Evolutionary conservation across 2,329 filamentous ascomycete species (phyloP), one percentile per base, ranked within the genome.

Genomic region (Cercospora sp.): DNA sequence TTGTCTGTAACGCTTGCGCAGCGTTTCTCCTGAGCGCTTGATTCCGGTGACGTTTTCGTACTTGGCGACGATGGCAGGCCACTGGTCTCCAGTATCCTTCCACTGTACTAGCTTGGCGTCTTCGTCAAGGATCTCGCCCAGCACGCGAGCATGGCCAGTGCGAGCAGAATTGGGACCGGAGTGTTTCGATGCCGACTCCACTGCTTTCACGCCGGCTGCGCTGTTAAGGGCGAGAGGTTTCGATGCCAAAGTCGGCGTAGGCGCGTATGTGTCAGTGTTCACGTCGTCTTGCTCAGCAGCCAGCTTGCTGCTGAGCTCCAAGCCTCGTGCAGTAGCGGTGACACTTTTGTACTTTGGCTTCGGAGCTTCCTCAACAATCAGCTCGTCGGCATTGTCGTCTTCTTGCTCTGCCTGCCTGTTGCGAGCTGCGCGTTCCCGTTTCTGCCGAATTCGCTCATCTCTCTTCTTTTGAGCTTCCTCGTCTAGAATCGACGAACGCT

Each of bases 21-120:
- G 65, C 18, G 70, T 69, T 3, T 66, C 63, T 24, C 34, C 51
- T 6, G 45, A 13, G n/a, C 61, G 57, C 3, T 26, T 43, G 4
- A 32, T 24, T 12, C 65, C 68, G 13, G 66, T 70, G 5, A 62
- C 30, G 1, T 67, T 37, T 16, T 68, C 21, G 28, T 60, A 66
- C n/a, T 62, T 51, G 2, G 7, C n/a, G 5, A 61, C 60, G 16
- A 71, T 68, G 9, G 59, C 57, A 1, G 49, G 12, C 65, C 69
- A 73, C 8, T 26, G 37, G 16, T 69, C 61, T 26, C 59, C 64
- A 8, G 65, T 66, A 21, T 73, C 70, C 16, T 68, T 40, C 72
- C 67, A 71, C 3, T 64, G 40, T 1, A 69, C 10, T 10, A 72
- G 61, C 26, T 63, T 62, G 32, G 61, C 63, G 37, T 73, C 70